These are phyloP conservation scores for Catunica adiposa DNA, from an alignment of 2,329 filamentous ascomycete genomes.

Conservation along the genomic window DNA sequence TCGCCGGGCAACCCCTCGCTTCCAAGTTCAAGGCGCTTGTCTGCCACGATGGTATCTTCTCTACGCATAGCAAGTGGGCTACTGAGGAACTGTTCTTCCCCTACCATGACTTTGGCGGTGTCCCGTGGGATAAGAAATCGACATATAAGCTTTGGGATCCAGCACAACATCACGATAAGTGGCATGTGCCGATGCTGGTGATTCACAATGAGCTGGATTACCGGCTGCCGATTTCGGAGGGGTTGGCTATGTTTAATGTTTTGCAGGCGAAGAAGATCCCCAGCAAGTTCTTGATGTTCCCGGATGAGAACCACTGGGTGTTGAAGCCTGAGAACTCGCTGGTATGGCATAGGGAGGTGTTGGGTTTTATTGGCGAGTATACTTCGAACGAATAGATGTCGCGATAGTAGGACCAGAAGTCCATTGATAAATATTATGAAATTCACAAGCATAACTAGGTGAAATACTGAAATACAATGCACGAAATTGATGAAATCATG, in stretches of 20 bases:
- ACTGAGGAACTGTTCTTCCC: slow-evolving; percentile 58
- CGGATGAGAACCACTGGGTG: slow-evolving; percentile 65
- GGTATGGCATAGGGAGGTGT: slow-evolving; percentile 74
- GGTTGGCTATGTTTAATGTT: slow-evolving; percentile 70
- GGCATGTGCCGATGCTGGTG: slow-evolving; percentile 69
- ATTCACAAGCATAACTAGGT: too few relatives aligned
- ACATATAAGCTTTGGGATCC: slow-evolving; percentile 58
- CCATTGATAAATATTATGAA: too few relatives aligned
- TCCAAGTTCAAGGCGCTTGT: slow-evolving; percentile 77
- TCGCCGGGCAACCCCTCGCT: slow-evolving; percentile 71
- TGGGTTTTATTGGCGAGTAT: slow-evolving; percentile 59
- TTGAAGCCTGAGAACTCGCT: slow-evolving; percentile 81
- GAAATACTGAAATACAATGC: too few relatives aligned
- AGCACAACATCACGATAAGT: slow-evolving; percentile 45
- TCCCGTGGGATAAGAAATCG: slow-evolving; percentile 43
- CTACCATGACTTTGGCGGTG: slow-evolving; percentile 48
- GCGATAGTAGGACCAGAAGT: too few relatives aligned
- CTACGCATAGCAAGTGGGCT: slow-evolving; percentile 46
- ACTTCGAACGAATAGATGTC: slow-evolving; percentile 23
- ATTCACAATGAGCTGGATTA: slow-evolving; percentile 89
- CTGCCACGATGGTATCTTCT: slow-evolving; percentile 76
- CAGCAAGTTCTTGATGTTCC: slow-evolving; percentile 66
- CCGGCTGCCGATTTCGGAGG: slow-evolving; percentile 69
- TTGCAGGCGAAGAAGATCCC: slow-evolving; percentile 59
- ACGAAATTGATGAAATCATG: not conserved